Evolutionary conservation across 1,139 yeast genomes (phyloP).

Genomic region (Saccharomyces hybrid): DNA sequence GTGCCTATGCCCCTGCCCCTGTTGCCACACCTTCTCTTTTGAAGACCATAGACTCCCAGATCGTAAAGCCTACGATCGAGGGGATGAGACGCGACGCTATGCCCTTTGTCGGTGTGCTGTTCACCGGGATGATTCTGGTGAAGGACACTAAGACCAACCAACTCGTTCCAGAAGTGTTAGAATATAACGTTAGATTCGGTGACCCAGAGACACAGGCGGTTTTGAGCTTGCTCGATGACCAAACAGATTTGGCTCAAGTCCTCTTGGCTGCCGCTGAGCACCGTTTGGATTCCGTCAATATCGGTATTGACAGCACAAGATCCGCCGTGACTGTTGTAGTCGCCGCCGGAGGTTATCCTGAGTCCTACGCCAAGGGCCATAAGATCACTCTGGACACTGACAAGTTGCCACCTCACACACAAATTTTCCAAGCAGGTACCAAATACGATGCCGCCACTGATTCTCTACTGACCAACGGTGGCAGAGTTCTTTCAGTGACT

Average conservation of each 20-base stretch:
- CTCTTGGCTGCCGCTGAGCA: slow-evolving; percentile 93
- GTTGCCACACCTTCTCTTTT: slow-evolving; percentile 75
- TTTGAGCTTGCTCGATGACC: slow-evolving; percentile 74
- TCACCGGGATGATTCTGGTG: slow-evolving; percentile 93
- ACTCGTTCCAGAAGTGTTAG: slow-evolving; percentile 74
- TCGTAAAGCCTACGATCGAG: slow-evolving; percentile 85
- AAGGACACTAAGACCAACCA: slow-evolving; percentile 40
- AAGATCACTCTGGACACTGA: slow-evolving; percentile 53
- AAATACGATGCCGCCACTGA: slow-evolving; percentile 39
- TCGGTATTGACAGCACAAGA: slow-evolving; percentile 52
- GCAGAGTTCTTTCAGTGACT: slow-evolving; percentile 93
- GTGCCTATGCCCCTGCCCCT: slow-evolving; percentile 98
- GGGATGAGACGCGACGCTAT: slow-evolving; percentile 95
- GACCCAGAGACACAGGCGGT: slow-evolving; percentile 99
- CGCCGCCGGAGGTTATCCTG: slow-evolving; percentile 98
- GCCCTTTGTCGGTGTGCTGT: slow-evolving; percentile 93
- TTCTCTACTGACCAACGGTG: slow-evolving; percentile 78
- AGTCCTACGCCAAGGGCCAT: slow-evolving; percentile 76
- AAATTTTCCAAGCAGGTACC: slow-evolving; percentile 95
- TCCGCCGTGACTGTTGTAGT: slow-evolving; percentile 89
- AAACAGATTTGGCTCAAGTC: slow-evolving; percentile 86
- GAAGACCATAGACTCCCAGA: slow-evolving; percentile 57
- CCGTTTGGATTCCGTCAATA: slow-evolving; percentile 76
- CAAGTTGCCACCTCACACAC: slow-evolving; percentile 47
- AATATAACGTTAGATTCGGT: slow-evolving; percentile 96